Evolutionary conservation across 2,329 filamentous ascomycete genomes (phyloP), one percentile per base, ranked within the genome.

Genomic region (Pezicula rhizophila): DNA sequence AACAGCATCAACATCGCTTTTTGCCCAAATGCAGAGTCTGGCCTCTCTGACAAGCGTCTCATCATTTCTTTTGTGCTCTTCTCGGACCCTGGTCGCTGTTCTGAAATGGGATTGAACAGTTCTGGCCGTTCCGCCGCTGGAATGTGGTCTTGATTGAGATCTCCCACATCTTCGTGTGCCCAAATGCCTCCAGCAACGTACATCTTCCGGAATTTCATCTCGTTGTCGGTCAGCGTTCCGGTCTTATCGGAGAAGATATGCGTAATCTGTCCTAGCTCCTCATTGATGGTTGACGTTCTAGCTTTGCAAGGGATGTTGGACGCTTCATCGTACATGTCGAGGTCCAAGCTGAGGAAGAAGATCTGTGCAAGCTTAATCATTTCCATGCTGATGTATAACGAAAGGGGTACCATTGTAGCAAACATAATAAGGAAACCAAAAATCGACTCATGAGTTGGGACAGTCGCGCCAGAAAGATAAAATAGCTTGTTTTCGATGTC

Each of bases 171-270:
- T 18, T 18, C 18, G 18, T 18, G 18, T 18, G 18, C 18, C 18
- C 18, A 18, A 18, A 18, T 18, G 54, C 57, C 42, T 63, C 91
- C 91, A 2, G 88, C 90, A 31, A 96, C 83, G 58, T 87, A 95
- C 68, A 96, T 78, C 64, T 95, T 96, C 39, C 91, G 85, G 64
- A 96, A 96, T 53, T 89, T 89, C 92, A 97, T 96, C 8, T 89
- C 77, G 57, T 97, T 97, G 59, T 96, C 90, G 1, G 91, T 97
- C 56, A 97, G 72, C 0, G 91, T 97, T 2, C 91, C 91, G 0
- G 91, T 96, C 70, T 96, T 96, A 66, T 96, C 91, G 0, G 89
- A 95, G 60, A 96, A 95, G 17, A 95, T 80, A 60, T 95, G 93
- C 55, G 77, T 87, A 51, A 97, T 82, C 69, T 96, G 92, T 0